Evolutionary conservation across 257 asterid species (phyloP), one percentile per base, ranked within the genome.

Genomic region (Solanum virginianum): DNA sequence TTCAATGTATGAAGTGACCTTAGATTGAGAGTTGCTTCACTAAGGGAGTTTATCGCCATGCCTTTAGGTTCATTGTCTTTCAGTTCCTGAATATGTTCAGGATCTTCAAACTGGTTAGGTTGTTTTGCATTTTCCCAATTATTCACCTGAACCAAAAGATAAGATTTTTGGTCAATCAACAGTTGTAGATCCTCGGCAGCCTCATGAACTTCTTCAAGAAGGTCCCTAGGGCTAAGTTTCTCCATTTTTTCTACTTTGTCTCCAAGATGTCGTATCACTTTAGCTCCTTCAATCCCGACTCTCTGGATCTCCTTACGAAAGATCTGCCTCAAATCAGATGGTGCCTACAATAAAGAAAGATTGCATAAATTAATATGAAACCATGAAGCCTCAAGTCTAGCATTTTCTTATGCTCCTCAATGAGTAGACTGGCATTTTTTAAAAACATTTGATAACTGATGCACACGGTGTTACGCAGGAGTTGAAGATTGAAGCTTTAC

Each of bases 161-260:
- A 95, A 11, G 98, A 97, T 85, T 93, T 97, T 84, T 93, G 91
- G 85, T 97, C 98, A 69, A 95, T 94, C 89, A 91, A 68, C 90
- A 97, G 74, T 85, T 97, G 99, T 57, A 97, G 83, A 90, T 90
- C 91, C 89, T 97, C 99, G 0, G 98, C 99, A 20, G 98, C 98
- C 10, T 92, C 94, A 22, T 95, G 99, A 59, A 97, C 94, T 82
- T 92, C 91, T 10, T 95, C 91, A 13, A 97, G 98, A 14, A 92
- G 62, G 83, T 94, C 91, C 11, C 83, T 89, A 1, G 94, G 88
- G 80, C 91, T 83, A 10, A 95, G 96, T 81, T 92, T 95, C 85
- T 97, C 99, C 99, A 97, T 95, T 88, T 92, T 93, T 87, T 96
- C 97, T 51, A 96, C 97, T 89, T 95, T 95, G 54, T 94, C 94